A percentile compares a stretch with the other conserved stretches of the same genome.
Evolutionary conservation across 768 basidiomycete species (phyloP).

Genomic region (Tubosaeta brunneosetosa): DNA sequence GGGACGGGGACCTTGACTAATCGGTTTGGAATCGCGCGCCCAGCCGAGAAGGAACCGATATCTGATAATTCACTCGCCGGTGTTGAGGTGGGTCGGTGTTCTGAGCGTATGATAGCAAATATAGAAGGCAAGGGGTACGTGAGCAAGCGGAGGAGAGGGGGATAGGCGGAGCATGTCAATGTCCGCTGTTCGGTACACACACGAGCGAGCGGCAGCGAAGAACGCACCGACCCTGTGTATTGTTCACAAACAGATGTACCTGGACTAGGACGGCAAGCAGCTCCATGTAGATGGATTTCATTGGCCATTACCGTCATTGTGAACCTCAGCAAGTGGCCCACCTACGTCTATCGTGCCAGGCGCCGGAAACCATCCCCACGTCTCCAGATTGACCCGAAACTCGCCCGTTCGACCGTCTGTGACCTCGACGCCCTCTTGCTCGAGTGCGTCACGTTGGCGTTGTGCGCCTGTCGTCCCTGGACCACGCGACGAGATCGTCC

Average conservation of each 20-base stretch:
- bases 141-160: not conserved
- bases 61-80: slow-evolving; percentile 37
- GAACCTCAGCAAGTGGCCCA: not conserved
- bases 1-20: slow-evolving; percentile 18
- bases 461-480: slow-evolving; percentile 78
- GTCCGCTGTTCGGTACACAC: not conserved
- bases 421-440: slow-evolving; percentile 82
- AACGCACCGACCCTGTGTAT: not conserved
- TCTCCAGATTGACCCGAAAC: slow-evolving; percentile 50
- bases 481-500: slow-evolving; percentile 75
- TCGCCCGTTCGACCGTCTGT: slow-evolving; percentile 50
- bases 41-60: not conserved
- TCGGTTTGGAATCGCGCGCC: slow-evolving; percentile 40
- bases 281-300: not conserved
- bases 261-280: not conserved
- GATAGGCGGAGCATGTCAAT: not conserved
- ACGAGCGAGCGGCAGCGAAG: not conserved
- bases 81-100: slow-evolving; percentile 55
- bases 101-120: slow-evolving; percentile 18
- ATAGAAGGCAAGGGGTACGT: not conserved
- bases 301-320: not conserved
- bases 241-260: not conserved
- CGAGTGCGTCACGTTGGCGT: slow-evolving; percentile 68
- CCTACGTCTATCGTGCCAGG: slow-evolving; percentile 22
- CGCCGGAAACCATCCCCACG: slow-evolving; percentile 67